Percentiles rank a stretch among this genome's conserved stretches.
phyloP scores from a whole-genome alignment of 2,329 filamentous ascomycete genomes.

The Arthrobotrys entomopaga region DNA sequence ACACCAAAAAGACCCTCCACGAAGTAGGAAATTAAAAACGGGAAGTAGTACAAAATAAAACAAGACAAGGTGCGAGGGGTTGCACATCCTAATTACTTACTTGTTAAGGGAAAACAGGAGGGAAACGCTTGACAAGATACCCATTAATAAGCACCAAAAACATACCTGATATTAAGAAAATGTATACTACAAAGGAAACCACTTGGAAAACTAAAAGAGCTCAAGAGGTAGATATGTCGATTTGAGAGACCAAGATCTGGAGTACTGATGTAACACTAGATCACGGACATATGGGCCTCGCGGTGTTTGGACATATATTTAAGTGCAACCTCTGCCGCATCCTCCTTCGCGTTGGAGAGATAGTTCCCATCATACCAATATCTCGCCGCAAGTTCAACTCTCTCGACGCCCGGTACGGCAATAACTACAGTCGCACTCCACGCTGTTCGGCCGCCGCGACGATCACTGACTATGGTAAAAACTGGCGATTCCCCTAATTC shows the following conservation, averaged over 20 bases:
- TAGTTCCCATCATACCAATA: conserved; percentile 94
- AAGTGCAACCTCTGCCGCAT: conserved; percentile 85
- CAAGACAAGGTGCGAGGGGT: not conserved
- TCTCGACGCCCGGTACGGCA: conserved; percentile 69
- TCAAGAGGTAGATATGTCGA: not conserved
- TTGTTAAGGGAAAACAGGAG: not conserved
- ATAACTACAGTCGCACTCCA: conserved; percentile 71
- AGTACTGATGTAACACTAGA: not conserved
- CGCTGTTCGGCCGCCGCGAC: conserved; percentile 52
- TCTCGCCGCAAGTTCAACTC: conserved; percentile 66
- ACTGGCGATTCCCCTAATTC: conserved; percentile 24
- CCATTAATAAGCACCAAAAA: not conserved
- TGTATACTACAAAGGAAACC: not conserved
- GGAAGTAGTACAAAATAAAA: not conserved
- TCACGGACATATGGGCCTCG: not conserved
- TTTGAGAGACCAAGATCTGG: too few relatives aligned
- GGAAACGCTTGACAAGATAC: not conserved
- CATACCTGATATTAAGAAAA: not conserved
- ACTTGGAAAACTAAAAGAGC: not conserved
- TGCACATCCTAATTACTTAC: too few relatives aligned
- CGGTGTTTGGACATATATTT: conserved; percentile 59
- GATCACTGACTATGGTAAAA: conserved; percentile 48
- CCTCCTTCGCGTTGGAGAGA: conserved; percentile 86
- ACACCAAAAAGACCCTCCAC: not conserved
- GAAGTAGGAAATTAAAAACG: not conserved